Percentiles rank a stretch among this genome's conserved stretches.
These are phyloP conservation scores for Rasamsonia emersonii DNA, from an alignment of 2,329 filamentous ascomycete species.

Conservation along the genomic window DNA sequence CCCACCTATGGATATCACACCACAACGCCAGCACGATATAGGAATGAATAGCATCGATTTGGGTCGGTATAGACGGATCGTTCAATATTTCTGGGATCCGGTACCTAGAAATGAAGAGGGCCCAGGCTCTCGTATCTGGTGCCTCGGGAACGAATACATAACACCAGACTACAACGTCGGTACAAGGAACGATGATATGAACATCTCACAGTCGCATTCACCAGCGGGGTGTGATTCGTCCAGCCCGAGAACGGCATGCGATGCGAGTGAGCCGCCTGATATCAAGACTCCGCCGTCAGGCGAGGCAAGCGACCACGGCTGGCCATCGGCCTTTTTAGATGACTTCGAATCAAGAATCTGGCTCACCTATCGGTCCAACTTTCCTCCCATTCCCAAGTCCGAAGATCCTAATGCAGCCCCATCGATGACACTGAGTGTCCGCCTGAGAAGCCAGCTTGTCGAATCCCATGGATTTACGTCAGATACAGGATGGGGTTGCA, in stretches of 20 bases:
- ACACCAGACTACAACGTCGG: conserved; percentile 10
- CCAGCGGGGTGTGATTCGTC: not conserved
- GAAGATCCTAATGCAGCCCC: conserved; percentile 61
- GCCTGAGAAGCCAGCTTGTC: conserved; percentile 68
- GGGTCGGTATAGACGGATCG: conserved; percentile 69
- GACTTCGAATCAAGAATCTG: conserved; percentile 91
- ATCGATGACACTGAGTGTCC: conserved; percentile 72
- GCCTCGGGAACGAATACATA: conserved; percentile 57
- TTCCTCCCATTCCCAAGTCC: conserved; percentile 71
- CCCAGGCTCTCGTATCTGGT: conserved; percentile 70
- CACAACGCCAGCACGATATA: conserved; percentile 4
- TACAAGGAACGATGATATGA: conserved; percentile 6
- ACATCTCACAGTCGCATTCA: conserved; percentile 5
- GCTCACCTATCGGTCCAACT: conserved; percentile 92
- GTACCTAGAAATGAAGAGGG: conserved; percentile 70
- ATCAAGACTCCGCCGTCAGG: conserved; percentile 1
- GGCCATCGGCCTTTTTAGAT: conserved; percentile 77
- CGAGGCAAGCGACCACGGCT: conserved; percentile 41
- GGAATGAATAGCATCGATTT: conserved; percentile 62
- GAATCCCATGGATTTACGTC: conserved; percentile 79
- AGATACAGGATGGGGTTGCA: conserved; percentile 96
- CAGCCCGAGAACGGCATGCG: too few species aligned
- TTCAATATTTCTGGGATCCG: conserved; percentile 89
- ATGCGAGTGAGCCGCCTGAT: too few species aligned
- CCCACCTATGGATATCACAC: not conserved